Percentiles rank a stretch among this genome's conserved stretches.
These are phyloP conservation scores for Calonectria pauciramosa DNA, from an alignment of 2,329 filamentous ascomycete species.

Conservation along the genomic window DNA sequence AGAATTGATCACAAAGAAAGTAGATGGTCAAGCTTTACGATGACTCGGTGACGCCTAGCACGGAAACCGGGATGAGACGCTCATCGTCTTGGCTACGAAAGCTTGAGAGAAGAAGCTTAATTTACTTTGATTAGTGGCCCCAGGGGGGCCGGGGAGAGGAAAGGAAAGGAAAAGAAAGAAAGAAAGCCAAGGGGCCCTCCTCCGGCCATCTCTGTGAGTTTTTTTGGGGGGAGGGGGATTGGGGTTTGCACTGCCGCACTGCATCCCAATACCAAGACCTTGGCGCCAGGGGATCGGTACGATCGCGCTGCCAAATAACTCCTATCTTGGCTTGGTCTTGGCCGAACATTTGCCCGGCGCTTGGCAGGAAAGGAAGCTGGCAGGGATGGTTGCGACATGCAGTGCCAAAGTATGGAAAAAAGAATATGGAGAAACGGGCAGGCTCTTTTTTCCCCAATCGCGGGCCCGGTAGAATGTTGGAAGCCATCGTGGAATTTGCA, in stretches of 20 bases:
- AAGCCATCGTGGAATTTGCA: neutral
- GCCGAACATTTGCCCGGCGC: slow-evolving; percentile 12
- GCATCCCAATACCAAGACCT: slow-evolving; percentile 43
- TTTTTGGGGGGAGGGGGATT: neutral
- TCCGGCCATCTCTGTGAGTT: neutral
- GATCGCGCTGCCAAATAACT: neutral
- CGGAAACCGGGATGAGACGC: neutral
- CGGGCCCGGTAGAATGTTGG: neutral
- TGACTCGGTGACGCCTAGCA: neutral
- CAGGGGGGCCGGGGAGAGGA: neutral
- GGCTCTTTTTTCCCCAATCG: neutral
- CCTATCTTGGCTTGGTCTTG: slow-evolving; percentile 12
- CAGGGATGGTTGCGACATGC: neutral
- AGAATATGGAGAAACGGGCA: neutral
- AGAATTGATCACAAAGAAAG: too few relatives aligned
- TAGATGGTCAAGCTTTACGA: neutral
- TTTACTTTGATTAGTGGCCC: neutral
- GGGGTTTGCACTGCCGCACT: slow-evolving; percentile 45
- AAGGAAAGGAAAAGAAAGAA: too few relatives aligned
- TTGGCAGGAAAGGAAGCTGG: slow-evolving; percentile 12
- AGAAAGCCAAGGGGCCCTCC: neutral
- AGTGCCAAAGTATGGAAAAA: neutral
- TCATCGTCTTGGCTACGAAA: slow-evolving; percentile 21
- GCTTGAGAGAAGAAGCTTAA: slow-evolving; percentile 24
- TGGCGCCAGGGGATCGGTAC: slow-evolving; percentile 32